phyloP scores from a whole-genome alignment of 106 monocot species.

The Ottelia alismoides region DNA sequence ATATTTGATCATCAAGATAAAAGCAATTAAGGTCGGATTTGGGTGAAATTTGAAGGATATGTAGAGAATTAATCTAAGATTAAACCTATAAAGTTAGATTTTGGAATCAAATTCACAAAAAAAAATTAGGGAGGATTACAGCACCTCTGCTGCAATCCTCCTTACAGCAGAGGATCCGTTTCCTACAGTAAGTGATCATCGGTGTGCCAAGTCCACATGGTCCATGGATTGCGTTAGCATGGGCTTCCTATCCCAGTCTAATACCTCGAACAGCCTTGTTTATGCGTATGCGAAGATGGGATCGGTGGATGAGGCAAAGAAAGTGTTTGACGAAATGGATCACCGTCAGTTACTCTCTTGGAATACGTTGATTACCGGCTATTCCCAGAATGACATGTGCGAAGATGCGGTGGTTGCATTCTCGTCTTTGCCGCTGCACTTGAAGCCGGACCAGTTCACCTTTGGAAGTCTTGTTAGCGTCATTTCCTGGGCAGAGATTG shows the following conservation, averaged over 20 bases:
- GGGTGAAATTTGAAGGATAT: no score
- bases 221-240: constrained; percentile 46
- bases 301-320: constrained; percentile 30
- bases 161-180: no score
- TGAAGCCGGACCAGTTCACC: constrained; percentile 56
- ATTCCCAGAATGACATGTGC: constrained; percentile 40
- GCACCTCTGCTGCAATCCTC: no score
- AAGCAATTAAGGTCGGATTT: no score
- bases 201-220: constrained; percentile 30
- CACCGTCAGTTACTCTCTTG: constrained; percentile 34
- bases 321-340: constrained; percentile 42
- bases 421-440: constrained; percentile 26
- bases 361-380: constrained; percentile 73
- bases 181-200: no score
- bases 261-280: constrained; percentile 62
- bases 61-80: no score
- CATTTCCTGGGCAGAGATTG: constrained; percentile 31
- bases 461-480: constrained; percentile 65
- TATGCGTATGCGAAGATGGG: constrained; percentile 49
- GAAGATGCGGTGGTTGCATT: constrained; percentile 42
- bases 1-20: no score
- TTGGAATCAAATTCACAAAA: no score
- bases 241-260: constrained; percentile 21
- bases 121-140: no score
- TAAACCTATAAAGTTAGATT: no score